Evolutionary conservation across 208 protist genomes (phyloP).

Genomic region (Trypanosoma boissoni): DNA sequence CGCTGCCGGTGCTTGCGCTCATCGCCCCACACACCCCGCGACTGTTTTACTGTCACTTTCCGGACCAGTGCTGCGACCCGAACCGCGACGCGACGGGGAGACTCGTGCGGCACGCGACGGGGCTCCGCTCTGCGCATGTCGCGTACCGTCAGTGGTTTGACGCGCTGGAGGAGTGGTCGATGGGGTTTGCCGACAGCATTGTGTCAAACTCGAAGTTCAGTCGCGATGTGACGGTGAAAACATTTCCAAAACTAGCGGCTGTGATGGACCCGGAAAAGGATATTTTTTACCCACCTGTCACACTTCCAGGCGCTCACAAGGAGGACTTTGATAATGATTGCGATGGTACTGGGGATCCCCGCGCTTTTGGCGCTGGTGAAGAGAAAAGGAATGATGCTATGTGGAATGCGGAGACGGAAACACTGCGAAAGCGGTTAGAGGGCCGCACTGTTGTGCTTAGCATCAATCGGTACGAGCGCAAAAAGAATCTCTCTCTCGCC

Average conservation of each 20-base stretch:
- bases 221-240: conserved; percentile 36
- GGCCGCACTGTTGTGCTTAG: conserved; percentile 85
- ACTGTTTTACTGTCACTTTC: conserved; percentile 99
- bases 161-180: conserved; percentile 54
- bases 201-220: conserved; percentile 87
- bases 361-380: too few relatives aligned
- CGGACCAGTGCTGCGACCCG: conserved; percentile 92
- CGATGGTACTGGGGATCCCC: too few relatives aligned
- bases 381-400: neutral
- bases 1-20: conserved; percentile 77
- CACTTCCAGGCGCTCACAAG: too few relatives aligned
- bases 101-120: conserved; percentile 19
- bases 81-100: conserved; percentile 50
- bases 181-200: conserved; percentile 55
- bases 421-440: conserved; percentile 13
- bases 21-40: conserved; percentile 51
- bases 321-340: too few relatives aligned
- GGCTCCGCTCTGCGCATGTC: conserved; percentile 29
- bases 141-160: conserved; percentile 92
- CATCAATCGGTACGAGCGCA: conserved; percentile 98
- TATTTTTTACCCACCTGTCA: conserved; percentile 80
- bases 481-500: conserved; percentile 95
- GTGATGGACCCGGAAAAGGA: conserved; percentile 37
- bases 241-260: conserved; percentile 48
- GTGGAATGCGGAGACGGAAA: conserved; percentile 1